Conservation (phyloP, 139 green algal species). For the Picochlorum sp. region DNA sequence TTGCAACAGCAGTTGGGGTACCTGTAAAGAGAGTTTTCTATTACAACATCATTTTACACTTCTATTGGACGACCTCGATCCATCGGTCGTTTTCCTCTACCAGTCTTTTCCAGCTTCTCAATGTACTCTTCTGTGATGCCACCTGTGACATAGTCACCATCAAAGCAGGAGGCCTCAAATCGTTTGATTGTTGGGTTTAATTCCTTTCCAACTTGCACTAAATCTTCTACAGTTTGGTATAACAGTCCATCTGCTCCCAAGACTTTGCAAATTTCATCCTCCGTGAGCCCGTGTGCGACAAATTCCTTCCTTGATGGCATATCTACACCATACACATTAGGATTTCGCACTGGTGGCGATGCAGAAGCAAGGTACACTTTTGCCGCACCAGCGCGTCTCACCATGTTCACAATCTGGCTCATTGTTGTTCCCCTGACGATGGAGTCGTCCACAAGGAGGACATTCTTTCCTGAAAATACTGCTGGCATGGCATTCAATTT, state of each 20-base stretch:
- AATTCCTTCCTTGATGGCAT: constrained; percentile 92
- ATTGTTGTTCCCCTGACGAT: constrained; percentile 98
- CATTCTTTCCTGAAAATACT: constrained; percentile 81
- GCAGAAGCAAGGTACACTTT: constrained; percentile 95
- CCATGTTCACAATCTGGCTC: constrained; percentile 95
- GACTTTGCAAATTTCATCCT: constrained; percentile 62
- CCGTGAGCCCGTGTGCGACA: constrained; percentile 72
- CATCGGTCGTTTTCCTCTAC: constrained; percentile 32
- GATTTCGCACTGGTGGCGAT: constrained; percentile 83
- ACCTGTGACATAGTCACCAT: constrained; percentile 72
- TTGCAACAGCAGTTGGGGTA: constrained; percentile 37
- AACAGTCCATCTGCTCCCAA: constrained; percentile 87
- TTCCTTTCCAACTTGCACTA: constrained; percentile 55
- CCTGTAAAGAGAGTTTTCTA: too few species aligned
- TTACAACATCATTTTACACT: not conserved
- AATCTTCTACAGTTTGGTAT: constrained; percentile 81
- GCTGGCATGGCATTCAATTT: constrained; percentile 96
- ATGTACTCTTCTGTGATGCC: constrained; percentile 83
- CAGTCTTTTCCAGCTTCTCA: constrained; percentile 48
- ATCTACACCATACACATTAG: constrained; percentile 99
- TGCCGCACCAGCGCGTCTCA: constrained; percentile 74
- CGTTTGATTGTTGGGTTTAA: constrained; percentile 75
- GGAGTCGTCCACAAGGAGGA: constrained; percentile 97
- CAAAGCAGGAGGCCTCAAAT: constrained; percentile 94
- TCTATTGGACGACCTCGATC: not conserved